These are phyloP conservation scores for Rhinocladiella mackenziei DNA, from an alignment of 2,329 filamentous ascomycete species.

Conservation along the genomic window DNA sequence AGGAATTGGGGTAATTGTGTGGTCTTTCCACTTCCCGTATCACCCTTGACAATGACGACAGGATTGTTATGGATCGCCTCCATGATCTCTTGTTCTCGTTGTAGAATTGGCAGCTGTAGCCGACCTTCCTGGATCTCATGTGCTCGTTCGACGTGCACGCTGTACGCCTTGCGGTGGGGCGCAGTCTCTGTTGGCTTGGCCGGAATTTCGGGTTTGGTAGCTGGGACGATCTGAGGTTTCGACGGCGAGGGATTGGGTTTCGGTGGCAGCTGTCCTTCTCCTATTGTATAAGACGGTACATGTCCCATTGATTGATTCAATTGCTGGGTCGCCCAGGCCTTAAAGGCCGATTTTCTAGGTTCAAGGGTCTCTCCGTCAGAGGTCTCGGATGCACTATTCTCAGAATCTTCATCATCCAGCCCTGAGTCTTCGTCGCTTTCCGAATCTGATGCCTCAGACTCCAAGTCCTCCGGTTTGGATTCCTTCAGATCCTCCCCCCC, in stretches of 20 bases:
- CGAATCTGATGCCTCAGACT: slow-evolving; percentile 3
- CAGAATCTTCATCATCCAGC: slow-evolving; percentile 32
- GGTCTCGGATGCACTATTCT: slow-evolving; percentile 31
- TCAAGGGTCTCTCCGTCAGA: slow-evolving; percentile 40
- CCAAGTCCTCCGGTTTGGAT: slow-evolving; percentile 30
- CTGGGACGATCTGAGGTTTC: slow-evolving; percentile 3
- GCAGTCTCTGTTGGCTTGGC: background rate
- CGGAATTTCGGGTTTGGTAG: background rate
- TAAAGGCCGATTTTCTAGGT: slow-evolving; percentile 67
- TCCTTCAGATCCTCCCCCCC: slow-evolving; percentile 26
- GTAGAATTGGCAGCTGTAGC: slow-evolving; percentile 84
- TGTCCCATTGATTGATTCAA: slow-evolving; percentile 79
- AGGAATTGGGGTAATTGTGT: slow-evolving; percentile 96
- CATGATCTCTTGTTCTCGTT: slow-evolving; percentile 96
- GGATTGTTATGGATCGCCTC: slow-evolving; percentile 92
- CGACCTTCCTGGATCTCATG: slow-evolving; percentile 74
- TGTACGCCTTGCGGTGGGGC: slow-evolving; percentile 62
- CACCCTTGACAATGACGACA: slow-evolving; percentile 85
- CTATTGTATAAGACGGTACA: slow-evolving; percentile 39
- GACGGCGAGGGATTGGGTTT: slow-evolving; percentile 11
- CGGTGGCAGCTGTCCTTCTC: slow-evolving; percentile 39
- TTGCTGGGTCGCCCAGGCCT: slow-evolving; percentile 84
- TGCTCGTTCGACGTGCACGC: slow-evolving; percentile 65
- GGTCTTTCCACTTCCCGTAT: slow-evolving; percentile 95
- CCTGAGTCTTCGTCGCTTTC: slow-evolving; percentile 29